Evolutionary conservation across 371 early-diverging fungal genomes (phyloP).

Genomic region (Choanephora cucurbitarum): DNA sequence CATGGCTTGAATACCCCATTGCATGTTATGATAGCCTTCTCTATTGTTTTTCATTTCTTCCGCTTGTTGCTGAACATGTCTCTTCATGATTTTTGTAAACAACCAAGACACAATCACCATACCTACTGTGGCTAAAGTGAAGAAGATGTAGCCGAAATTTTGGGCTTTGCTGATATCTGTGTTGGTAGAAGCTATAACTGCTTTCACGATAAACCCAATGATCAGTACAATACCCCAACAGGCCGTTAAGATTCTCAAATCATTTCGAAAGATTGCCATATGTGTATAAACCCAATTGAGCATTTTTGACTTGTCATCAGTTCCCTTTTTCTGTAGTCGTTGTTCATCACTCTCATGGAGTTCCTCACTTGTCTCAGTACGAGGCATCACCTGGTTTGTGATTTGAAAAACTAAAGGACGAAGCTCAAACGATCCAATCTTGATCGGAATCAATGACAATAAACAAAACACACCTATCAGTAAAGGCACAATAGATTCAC

Average conservation of each 20-base stretch:
- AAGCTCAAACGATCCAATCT: slow-evolving; percentile 33
- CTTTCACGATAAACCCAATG: slow-evolving; percentile 40
- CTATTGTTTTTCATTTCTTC: slow-evolving; percentile 12
- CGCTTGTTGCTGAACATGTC: slow-evolving; percentile 26
- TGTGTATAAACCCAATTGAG: slow-evolving; percentile 27
- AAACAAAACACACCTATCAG: slow-evolving; percentile 41
- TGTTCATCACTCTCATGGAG: slow-evolving; percentile 24
- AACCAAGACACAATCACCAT: slow-evolving; percentile 37
- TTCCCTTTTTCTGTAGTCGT: slow-evolving; percentile 6
- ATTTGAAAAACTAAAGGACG: slow-evolving; percentile 42
- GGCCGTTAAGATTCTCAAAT: slow-evolving; percentile 45
- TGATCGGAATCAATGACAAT: slow-evolving; percentile 39
- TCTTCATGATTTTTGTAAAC: slow-evolving; percentile 32
- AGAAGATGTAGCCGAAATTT: slow-evolving; percentile 32
- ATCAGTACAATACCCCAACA: slow-evolving; percentile 43
- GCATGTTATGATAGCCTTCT: slow-evolving; percentile 27
- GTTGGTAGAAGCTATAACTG: slow-evolving; percentile 33
- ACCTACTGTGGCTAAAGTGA: slow-evolving; percentile 30
- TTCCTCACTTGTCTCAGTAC: slow-evolving; percentile 25
- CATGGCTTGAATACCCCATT: slow-evolving; percentile 37
- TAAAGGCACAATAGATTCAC: slow-evolving; percentile 39
- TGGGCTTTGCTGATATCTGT: slow-evolving; percentile 30
- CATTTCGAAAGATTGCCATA: slow-evolving; percentile 35
- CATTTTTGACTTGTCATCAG: slow-evolving; percentile 5
- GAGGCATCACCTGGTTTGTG: slow-evolving; percentile 48